Percentiles rank a stretch among this genome's conserved stretches.
These are phyloP conservation scores for Fusarium mexicanum DNA, from an alignment of 2,329 filamentous ascomycete species.

Conservation along the genomic window DNA sequence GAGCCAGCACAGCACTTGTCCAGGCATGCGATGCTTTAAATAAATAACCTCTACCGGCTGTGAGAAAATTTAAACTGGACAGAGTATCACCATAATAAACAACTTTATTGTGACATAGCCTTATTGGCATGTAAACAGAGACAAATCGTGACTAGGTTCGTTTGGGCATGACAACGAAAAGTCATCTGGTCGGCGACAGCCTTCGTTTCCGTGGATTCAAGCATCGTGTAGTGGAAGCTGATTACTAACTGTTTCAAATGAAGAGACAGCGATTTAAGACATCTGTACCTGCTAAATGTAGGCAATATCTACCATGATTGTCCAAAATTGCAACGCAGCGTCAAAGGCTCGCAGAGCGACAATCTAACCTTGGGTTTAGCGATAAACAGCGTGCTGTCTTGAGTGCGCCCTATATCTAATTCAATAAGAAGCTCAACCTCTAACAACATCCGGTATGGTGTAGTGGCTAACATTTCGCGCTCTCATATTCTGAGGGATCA, in stretches of 20 bases:
- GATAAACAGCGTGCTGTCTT: accelerated
- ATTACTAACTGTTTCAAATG: accelerated
- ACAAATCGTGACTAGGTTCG: neutral
- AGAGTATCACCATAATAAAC: neutral
- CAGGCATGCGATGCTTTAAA: neutral
- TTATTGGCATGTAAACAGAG: neutral
- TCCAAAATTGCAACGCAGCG: neutral
- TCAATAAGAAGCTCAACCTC: accelerated
- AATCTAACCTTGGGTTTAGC: accelerated
- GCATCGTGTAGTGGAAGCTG: accelerated
- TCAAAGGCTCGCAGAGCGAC: accelerated
- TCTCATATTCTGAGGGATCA: slow-evolving; percentile 42
- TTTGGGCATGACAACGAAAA: too few species aligned
- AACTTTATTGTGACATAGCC: neutral
- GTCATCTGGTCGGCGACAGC: neutral
- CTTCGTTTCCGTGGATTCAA: neutral
- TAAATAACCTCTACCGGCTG: accelerated
- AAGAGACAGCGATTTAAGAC: neutral
- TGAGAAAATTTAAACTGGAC: neutral
- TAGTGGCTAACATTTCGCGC: slow-evolving; percentile 49
- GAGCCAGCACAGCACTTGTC: accelerated
- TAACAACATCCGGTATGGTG: slow-evolving; percentile 44
- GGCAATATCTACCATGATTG: accelerated
- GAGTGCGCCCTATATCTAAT: accelerated
- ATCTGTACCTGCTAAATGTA: neutral